phyloP scores from a whole-genome alignment of 805 yeast genomes.

The Wickerhamomyces bovis region DNA sequence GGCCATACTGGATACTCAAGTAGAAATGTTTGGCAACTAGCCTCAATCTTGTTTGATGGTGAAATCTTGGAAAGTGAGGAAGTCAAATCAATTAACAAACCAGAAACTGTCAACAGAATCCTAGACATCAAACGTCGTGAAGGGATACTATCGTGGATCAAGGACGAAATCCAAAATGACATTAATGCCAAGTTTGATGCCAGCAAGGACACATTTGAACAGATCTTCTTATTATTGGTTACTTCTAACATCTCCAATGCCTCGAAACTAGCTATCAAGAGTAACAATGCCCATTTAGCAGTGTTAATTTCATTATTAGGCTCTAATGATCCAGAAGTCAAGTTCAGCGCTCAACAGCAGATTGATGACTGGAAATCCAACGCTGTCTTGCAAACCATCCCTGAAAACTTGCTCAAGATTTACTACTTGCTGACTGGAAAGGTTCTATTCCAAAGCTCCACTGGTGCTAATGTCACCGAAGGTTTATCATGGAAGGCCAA shows the following conservation, averaged over 20 bases:
- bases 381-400: constrained; percentile 39
- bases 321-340: constrained; percentile 57
- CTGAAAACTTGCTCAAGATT: constrained; percentile 48
- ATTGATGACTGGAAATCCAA: constrained; percentile 57
- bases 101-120: constrained; percentile 20
- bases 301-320: constrained; percentile 64
- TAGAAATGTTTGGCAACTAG: constrained; percentile 43
- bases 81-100: constrained; percentile 18
- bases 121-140: constrained; percentile 35
- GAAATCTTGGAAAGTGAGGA: constrained; percentile 16
- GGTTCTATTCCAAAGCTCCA: constrained; percentile 23
- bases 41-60: constrained; percentile 57
- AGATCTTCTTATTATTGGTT: constrained; percentile 43
- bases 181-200: constrained; percentile 29
- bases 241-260: constrained; percentile 60
- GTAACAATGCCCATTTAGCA: constrained; percentile 65
- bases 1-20: constrained; percentile 21
- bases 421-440: constrained; percentile 61
- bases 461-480: constrained; percentile 31
- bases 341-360: constrained; percentile 52
- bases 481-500: constrained; percentile 63
- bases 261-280: constrained; percentile 48
- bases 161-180: constrained; percentile 30
- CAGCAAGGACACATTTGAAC: constrained; percentile 40
- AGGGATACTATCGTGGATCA: constrained; percentile 53